Conservation (phyloP, 1,284 basidiomycete genomes). For the Cryptococcus maquisensis region DNA sequence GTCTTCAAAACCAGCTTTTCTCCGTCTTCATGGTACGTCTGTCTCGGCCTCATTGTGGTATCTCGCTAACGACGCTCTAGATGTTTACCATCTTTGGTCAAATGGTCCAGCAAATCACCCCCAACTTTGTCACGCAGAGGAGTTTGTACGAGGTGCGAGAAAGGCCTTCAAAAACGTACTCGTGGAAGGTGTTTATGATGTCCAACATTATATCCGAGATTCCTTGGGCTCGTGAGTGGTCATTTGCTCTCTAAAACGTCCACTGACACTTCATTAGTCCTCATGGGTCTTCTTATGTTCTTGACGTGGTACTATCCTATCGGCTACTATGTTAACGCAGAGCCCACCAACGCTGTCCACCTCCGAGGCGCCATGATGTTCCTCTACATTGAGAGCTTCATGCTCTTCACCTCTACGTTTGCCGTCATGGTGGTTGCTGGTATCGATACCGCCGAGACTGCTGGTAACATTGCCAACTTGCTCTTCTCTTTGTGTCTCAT, state of each 20-base stretch:
- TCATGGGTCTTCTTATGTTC: slow-evolving; percentile 51
- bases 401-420: slow-evolving; percentile 50
- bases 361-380: slow-evolving; percentile 45
- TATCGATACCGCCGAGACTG: slow-evolving; percentile 46
- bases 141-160: slow-evolving; percentile 69
- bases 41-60: slow-evolving; percentile 27
- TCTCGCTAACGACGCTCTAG: slow-evolving; percentile 2
- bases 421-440: slow-evolving; percentile 44
- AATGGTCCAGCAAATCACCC: slow-evolving; percentile 50
- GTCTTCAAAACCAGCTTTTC: slow-evolving; percentile 79
- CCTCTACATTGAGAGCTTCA: slow-evolving; percentile 42
- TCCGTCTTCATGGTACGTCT: slow-evolving; percentile 47
- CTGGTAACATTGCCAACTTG: slow-evolving; percentile 49
- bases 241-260: not conserved
- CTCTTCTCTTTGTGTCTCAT: slow-evolving; percentile 49
- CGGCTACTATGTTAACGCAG: slow-evolving; percentile 47
- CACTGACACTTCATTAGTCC: slow-evolving; percentile 29
- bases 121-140: slow-evolving; percentile 52
- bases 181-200: slow-evolving; percentile 65
- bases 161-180: slow-evolving; percentile 71
- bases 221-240: slow-evolving; percentile 32
- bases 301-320: slow-evolving; percentile 51
- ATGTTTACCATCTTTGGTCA: slow-evolving; percentile 49
- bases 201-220: slow-evolving; percentile 49
- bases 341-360: slow-evolving; percentile 32